These are phyloP conservation scores for Lunularia cruciata DNA, from an alignment of 225 moss, liverwort and hornwort species.

Conservation along the genomic window DNA sequence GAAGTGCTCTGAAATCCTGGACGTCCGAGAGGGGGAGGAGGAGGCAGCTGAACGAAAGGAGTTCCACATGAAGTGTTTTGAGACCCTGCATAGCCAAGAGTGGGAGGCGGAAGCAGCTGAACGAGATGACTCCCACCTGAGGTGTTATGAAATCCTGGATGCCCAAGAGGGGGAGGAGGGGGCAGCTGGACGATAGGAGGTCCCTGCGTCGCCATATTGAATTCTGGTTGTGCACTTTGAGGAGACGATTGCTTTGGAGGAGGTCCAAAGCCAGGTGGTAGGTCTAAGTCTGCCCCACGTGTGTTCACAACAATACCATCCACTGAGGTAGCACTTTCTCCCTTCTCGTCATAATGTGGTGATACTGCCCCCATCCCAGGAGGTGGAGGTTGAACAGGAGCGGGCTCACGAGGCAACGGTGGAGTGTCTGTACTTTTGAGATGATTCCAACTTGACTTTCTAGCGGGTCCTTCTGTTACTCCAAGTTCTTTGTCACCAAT, in stretches of 20 bases:
- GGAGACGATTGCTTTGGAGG: constrained; percentile 21
- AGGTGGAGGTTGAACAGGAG: constrained; percentile 47
- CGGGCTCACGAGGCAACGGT: constrained; percentile 52
- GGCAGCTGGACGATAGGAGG: not conserved
- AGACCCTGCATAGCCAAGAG: no score
- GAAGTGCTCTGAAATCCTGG: no score
- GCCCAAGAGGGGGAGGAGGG: not conserved
- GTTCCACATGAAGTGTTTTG: no score
- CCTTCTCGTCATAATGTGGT: constrained; percentile 25
- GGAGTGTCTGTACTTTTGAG: constrained; percentile 27
- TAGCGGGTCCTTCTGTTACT: constrained; percentile 50
- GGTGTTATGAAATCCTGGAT: not conserved
- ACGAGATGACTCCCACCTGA: no score
- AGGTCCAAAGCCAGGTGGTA: constrained; percentile 89
- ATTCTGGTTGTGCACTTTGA: not conserved
- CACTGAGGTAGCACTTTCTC: constrained; percentile 30
- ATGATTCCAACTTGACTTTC: constrained; percentile 45
- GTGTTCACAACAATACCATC: constrained; percentile 33
- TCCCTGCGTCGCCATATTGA: not conserved
- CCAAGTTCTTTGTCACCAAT: constrained; percentile 65
- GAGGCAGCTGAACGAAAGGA: no score
- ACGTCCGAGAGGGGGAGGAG: no score
- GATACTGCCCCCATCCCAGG: constrained; percentile 27
- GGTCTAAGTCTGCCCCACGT: constrained; percentile 43
- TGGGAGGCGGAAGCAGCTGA: no score